Evolutionary conservation across 2,329 filamentous ascomycete genomes (phyloP), one percentile per base, ranked within the genome.

Genomic region (Escovopsis sp.): DNA sequence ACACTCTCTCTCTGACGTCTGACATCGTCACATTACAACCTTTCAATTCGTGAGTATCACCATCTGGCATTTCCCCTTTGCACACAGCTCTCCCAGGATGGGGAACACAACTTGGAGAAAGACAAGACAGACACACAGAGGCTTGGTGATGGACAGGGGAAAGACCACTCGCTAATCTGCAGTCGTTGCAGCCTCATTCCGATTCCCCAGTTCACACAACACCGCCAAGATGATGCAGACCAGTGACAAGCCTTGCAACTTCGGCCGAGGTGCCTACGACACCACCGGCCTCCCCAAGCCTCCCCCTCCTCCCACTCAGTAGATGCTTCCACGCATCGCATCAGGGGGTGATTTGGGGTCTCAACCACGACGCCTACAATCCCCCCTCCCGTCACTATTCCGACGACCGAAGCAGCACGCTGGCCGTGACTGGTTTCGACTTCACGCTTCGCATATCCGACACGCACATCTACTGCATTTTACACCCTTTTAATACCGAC

Each of bases 201-300:
- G 21, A 23, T 23, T 23, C 21, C 19, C 21, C 3, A 7, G 11
- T 23, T 18, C 14, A 6, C 25, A 34, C 33, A 34, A 33, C 33
- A 37, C 40, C 41, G 21, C 42, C 48, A 58, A 42, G 42, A 63
- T 63, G 60, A 43, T 57, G 42, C 46, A 53, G 42, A 42, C 47
- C 39, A 49, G 48, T 35, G 50, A 52, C 40, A 50, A 44, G 41
- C 48, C 50, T 34, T 50, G 45, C 53, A 63, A 67, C 50, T 66
- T 66, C 61, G 65, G 62, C 41, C 58, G 65, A 39, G 65, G 65
- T 39, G 65, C 63, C 43, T 69, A 69, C 47, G 65, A 69, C 44
- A 66, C 62, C 42, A 68, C 64, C 17, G 63, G 63, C 32, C 54
- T 66, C 17, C 54, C 57, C 39, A 67, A 68, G 53, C 65, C 64